Base-by-base conservation (phyloP, 2,329 filamentous ascomycete species). In the Aspergillus sp. region DNA sequence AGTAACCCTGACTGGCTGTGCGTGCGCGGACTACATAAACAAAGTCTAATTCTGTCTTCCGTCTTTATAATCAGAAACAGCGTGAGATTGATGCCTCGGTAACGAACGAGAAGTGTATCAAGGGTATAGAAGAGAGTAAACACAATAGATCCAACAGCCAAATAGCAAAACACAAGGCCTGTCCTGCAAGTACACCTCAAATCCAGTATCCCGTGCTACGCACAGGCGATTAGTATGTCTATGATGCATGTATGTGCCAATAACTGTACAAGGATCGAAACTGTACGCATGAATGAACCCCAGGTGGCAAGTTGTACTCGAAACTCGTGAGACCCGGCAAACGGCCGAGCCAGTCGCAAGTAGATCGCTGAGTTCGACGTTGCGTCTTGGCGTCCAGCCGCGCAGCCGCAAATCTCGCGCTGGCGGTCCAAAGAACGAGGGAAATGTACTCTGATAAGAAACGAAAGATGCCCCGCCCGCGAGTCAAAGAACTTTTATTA, bases 231-330 rank as follows among this genome's bases (percentile, higher is more conserved):
- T 48, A 52, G 43, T 56, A 47, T 56, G 42, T 56, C 55, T 56
- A 56, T 56, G 15, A 56, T 53, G 55, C 48, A 48, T 56, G 45
- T 55, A 49, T 49, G 53, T 55, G 39, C 41, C 41, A 48, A 52
- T 56, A 56, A 52, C 41, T 56, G 48, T 56, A 56, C 55, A 56
- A 47, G 48, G 26, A 20, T 47, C n/a, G 55, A 42, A 24, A 24
- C 32, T 53, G 24, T 9, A 45, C 30, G 38, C 45, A 38, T 54
- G 45, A 26, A 48, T 20, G 20, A 15, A 45, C 38, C 20, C 39
- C 30, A 32, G 15, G 39, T 13, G 26, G 26, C 50, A 32, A 41
- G 49, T 7, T 41, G 45, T 24, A 20, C n/a, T 22, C 12, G 18
- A 42, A 26, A 20, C 34, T 42, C 41, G 44, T 52, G 41, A 52